Base-by-base conservation (phyloP, 1,284 basidiomycete genomes). In the Ganoderma lucidum region DNA sequence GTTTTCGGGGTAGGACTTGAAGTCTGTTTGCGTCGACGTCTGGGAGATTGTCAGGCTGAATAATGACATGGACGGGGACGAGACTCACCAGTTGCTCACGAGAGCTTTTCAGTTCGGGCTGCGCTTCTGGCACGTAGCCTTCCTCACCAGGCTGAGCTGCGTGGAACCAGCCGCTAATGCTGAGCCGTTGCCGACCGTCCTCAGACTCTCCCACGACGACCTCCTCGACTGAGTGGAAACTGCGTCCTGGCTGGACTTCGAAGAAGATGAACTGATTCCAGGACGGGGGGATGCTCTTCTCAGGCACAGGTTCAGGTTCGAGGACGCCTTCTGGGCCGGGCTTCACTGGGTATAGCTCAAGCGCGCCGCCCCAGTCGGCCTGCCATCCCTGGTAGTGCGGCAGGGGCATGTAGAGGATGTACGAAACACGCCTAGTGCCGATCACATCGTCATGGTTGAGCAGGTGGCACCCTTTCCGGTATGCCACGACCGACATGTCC, bases 181-280 rank as follows among this genome's bases (percentile, higher is more conserved):
- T 96, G 71, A 99, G 82, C 59, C 96, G 83, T 78, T 91, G 86
- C 45, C 90, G 82, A 0, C 90, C 91, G 71, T 93, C 91, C 73
- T 90, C 87, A 19, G 83, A 86, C 70, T 86, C 86, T 19, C 87
- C 92, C 0, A 95, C 91, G n/a, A 96, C 90, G 30, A 99, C 97
- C 80, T 99, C 97, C 78, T 99, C 95, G 8, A 99, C 97, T 0
- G 96, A 95, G 81, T 99, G 97, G 84, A 99, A 99, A 77, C 96
- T 98, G 79, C 89, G 87, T 0, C 97, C 95, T 0, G 93, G 96
- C 83, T 93, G 93, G 17, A 93, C 91, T 78, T 95, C 93, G 80
- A 99, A 99, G 81, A 99, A 96, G 53, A 98, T 90, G 77, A 98
- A 97, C 78, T 99, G 97, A 77, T 98, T 98, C 96, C 97, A 99